Conservation (phyloP, 192 early-diverging fungal species). For the Cetraspora pellucida region DNA sequence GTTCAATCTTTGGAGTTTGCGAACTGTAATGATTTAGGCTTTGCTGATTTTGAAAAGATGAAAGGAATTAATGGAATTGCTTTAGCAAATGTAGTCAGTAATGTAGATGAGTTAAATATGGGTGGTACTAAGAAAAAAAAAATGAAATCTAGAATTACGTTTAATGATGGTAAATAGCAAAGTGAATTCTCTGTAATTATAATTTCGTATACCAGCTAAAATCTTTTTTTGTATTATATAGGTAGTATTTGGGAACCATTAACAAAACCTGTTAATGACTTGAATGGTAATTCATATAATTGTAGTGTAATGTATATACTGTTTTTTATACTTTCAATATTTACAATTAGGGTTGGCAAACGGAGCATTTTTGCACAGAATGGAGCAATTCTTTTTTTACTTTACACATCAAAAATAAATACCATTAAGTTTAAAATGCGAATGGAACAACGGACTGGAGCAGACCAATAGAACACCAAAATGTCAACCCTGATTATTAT, state of each 20-base stretch:
- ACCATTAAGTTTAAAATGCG: too few species aligned
- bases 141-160: slow-evolving; percentile 75
- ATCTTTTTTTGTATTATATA: neutral
- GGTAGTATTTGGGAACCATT: neutral
- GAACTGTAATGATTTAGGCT: slow-evolving; percentile 70
- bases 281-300: neutral
- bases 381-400: too few species aligned
- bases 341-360: too few species aligned
- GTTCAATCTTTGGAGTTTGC: slow-evolving; percentile 74
- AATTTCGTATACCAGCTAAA: neutral
- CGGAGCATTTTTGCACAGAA: too few species aligned
- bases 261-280: neutral
- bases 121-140: slow-evolving; percentile 69
- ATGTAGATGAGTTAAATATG: slow-evolving; percentile 64
- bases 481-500: too few species aligned
- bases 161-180: slow-evolving; percentile 72
- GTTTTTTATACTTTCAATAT: too few species aligned
- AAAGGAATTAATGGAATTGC: slow-evolving; percentile 82
- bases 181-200: neutral
- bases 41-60: slow-evolving; percentile 92
- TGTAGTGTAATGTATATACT: neutral
- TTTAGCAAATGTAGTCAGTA: slow-evolving; percentile 83
- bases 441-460: too few species aligned
- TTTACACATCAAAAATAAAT: too few species aligned
- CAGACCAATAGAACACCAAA: too few species aligned